phyloP scores from a whole-genome alignment of 164 flowering plant species.

The Liquidambar formosana region DNA sequence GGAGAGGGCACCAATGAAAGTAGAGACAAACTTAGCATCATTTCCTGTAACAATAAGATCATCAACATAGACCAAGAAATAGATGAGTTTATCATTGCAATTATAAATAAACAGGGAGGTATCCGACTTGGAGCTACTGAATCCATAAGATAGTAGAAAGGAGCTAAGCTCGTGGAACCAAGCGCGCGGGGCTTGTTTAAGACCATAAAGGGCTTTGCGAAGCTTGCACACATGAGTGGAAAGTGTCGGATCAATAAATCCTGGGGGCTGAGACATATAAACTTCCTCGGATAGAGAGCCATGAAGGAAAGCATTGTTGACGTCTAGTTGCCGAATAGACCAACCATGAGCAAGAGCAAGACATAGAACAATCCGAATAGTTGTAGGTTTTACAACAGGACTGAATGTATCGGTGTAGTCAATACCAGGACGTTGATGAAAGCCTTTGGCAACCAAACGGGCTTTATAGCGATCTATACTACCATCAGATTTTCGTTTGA shows the following conservation, averaged over 20 bases:
- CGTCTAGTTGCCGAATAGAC: conserved; percentile 16
- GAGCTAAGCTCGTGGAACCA: conserved; percentile 11
- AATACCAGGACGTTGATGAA: conserved; percentile 13
- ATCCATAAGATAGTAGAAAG: conserved; percentile 8
- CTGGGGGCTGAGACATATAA: conserved; percentile 5
- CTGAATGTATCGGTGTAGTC: conserved; percentile 19
- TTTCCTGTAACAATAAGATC: conserved; percentile 20
- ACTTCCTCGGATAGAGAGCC: background rate
- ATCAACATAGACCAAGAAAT: conserved; percentile 24
- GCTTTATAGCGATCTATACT: conserved; percentile 13
- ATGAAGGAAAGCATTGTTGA: conserved; percentile 7
- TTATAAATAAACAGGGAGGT: conserved; percentile 18
- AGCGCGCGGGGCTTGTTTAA: background rate
- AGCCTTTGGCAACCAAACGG: conserved; percentile 22
- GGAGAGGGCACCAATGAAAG: background rate
- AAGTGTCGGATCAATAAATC: background rate
- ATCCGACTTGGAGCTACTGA: conserved; percentile 7
- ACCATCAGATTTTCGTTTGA: background rate
- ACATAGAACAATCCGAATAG: conserved; percentile 13
- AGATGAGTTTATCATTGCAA: background rate
- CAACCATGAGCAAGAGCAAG: conserved; percentile 8
- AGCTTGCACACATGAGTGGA: conserved; percentile 1
- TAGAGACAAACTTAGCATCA: background rate
- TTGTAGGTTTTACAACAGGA: conserved; percentile 21
- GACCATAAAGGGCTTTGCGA: background rate